Evolutionary conservation across 495 filamentous ascomycete species (phyloP), one percentile per base, ranked within the genome.

Genomic region (Penicillium antarcticum): DNA sequence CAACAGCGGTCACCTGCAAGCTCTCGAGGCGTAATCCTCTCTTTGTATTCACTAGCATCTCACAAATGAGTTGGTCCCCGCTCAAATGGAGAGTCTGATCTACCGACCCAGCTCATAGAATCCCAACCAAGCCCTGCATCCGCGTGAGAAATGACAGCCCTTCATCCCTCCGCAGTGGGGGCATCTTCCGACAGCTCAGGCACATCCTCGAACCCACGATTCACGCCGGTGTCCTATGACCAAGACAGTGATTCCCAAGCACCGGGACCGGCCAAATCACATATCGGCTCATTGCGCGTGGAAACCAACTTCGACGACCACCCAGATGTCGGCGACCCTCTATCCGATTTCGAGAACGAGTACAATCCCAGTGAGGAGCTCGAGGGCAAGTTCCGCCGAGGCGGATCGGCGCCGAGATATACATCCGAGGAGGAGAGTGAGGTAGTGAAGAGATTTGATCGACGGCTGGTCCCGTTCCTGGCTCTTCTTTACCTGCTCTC

Each of bases 401-500:
- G 29, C 11, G 46, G 46, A 0, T 35, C 51, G 24, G 51, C 38
- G 36, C 58, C 36, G 43, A 53, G 63, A 39, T 96, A 89, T 62
- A 92, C 89, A 3, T 69, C 72, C 0, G 83, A 89, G 31, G 89
- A 95, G 61, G 91, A 95, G 62, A 69, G 65, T 32, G 76, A 76
- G 10, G 85, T 96, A 11, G 73, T 91, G 38, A 79, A 73, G 59
- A 87, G 83, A 58, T 82, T 95, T 55, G 91, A 96, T 66, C 72
- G 79, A 49, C 80, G 75, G 45, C 72, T 96, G 52, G 89, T 95
- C 14, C 64, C 88, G 4, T 95, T 95, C 63, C 72, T 95, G 41
- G 88, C 89, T 2, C 57, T 89, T 29, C 73, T 95, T 18, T 96
- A 95, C 62, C 77, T 92, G 73, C 74, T 97, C 31, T 84, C 81